phyloP scores from a whole-genome alignment of 2,329 filamentous ascomycete genomes.

The Penicillium olsonii region DNA sequence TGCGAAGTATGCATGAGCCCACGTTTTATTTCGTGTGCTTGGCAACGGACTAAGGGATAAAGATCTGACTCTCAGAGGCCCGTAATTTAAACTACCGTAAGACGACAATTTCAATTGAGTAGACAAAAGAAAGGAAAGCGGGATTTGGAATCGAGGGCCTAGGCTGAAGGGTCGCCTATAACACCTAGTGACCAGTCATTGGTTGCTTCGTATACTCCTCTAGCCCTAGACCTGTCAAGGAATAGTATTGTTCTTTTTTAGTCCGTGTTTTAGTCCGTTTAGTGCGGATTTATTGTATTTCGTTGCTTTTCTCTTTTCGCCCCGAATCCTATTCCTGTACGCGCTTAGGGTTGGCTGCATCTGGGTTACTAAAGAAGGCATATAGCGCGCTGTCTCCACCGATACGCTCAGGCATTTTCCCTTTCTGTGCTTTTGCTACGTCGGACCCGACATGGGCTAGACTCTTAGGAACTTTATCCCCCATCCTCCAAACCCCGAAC shows the following conservation, averaged over 20 bases:
- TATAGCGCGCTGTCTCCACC: slow-evolving; percentile 11
- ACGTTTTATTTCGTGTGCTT: slow-evolving; percentile 14
- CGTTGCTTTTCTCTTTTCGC: not conserved
- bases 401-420: not conserved
- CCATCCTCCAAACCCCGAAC: not conserved
- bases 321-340: not conserved
- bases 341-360: slow-evolving; percentile 13
- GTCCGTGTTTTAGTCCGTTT: too few species aligned
- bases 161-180: slow-evolving; percentile 1
- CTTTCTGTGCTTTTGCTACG: too few species aligned
- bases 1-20: slow-evolving; percentile 2
- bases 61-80: slow-evolving; percentile 25
- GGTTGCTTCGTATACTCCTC: slow-evolving; percentile 6
- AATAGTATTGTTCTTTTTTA: too few species aligned
- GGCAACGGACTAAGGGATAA: slow-evolving; percentile 29
- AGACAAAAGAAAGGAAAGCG: not conserved
- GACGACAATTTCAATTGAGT: too few species aligned
- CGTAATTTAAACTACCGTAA: too few species aligned
- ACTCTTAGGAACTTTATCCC: too few species aligned
- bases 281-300: too few species aligned
- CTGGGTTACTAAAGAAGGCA: slow-evolving; percentile 1
- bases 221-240: slow-evolving; percentile 3
- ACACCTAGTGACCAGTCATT: not conserved
- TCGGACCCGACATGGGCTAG: not conserved
- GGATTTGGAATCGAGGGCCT: not conserved